Percentiles rank a stretch among this genome's conserved stretches.
These are phyloP conservation scores for Xylariaceae sp. DNA, from an alignment of 2,329 filamentous ascomycete species.

Conservation along the genomic window DNA sequence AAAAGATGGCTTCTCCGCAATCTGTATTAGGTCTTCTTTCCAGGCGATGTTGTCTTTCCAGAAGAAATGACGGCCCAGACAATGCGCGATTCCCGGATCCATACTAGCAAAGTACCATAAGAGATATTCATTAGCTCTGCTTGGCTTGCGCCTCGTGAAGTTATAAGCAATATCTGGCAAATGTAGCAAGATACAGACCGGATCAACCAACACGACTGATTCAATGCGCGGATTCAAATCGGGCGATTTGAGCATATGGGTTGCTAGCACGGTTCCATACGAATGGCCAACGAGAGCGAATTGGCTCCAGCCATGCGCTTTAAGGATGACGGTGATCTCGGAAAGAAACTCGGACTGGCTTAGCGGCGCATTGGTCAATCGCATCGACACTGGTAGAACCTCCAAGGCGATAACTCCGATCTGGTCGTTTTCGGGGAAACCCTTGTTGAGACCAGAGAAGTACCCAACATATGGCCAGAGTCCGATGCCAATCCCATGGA, in stretches of 20 bases:
- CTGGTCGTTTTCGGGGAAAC: constrained; percentile 47
- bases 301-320: constrained; percentile 61
- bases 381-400: constrained; percentile 69
- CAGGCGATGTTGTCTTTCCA: constrained; percentile 75
- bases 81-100: constrained; percentile 71
- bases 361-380: constrained; percentile 63
- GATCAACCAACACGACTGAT: constrained; percentile 60
- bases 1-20: constrained; percentile 15
- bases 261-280: constrained; percentile 69
- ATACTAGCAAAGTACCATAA: constrained; percentile 74
- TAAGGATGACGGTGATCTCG: constrained; percentile 64
- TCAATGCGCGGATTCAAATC: constrained; percentile 57
- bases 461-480: constrained; percentile 68
- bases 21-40: constrained; percentile 65
- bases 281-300: constrained; percentile 69
- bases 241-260: constrained; percentile 63
- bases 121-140: constrained; percentile 70
- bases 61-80: constrained; percentile 71
- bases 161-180: constrained; percentile 75
- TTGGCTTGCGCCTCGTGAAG: constrained; percentile 63
- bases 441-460: constrained; percentile 56
- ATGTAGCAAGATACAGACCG: constrained; percentile 71
- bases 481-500: constrained; percentile 75
- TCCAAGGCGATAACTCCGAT: constrained; percentile 72
- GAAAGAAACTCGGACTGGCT: constrained; percentile 58